phyloP scores from a whole-genome alignment of 2,329 filamentous ascomycete species.

The Microcyclosporella mali region DNA sequence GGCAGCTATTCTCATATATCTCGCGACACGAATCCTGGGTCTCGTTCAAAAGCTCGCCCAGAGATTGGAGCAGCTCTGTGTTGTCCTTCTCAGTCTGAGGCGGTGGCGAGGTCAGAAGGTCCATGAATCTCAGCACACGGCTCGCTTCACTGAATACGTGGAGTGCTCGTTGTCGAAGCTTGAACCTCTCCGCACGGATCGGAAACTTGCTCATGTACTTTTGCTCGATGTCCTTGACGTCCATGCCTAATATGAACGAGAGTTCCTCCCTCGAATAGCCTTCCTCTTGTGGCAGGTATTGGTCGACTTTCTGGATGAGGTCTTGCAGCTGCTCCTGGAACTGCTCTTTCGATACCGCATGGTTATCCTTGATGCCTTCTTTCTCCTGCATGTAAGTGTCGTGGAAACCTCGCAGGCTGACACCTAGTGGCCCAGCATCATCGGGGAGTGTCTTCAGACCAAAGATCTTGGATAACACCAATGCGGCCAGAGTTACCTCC shows the following conservation, averaged over 20 bases:
- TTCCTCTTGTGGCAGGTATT: slow-evolving; percentile 67
- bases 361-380: slow-evolving; percentile 43
- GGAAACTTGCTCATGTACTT: slow-evolving; percentile 84
- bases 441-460: slow-evolving; percentile 58
- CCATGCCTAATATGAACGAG: slow-evolving; percentile 61
- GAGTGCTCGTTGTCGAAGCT: slow-evolving; percentile 76
- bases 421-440: slow-evolving; percentile 76
- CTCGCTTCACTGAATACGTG: slow-evolving; percentile 89
- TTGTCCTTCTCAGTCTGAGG: slow-evolving; percentile 46
- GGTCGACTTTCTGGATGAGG: slow-evolving; percentile 62
- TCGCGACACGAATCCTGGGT: slow-evolving; percentile 85
- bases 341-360: slow-evolving; percentile 39
- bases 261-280: slow-evolving; percentile 89
- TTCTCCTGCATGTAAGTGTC: slow-evolving; percentile 64
- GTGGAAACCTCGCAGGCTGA: slow-evolving; percentile 81
- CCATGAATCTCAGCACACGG: slow-evolving; percentile 77
- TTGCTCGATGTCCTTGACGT: slow-evolving; percentile 64
- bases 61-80: slow-evolving; percentile 61
- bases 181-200: slow-evolving; percentile 80
- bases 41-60: slow-evolving; percentile 80
- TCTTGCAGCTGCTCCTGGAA: slow-evolving; percentile 62
- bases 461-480: slow-evolving; percentile 56
- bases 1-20: slow-evolving; percentile 84
- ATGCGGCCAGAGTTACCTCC: slow-evolving; percentile 83
- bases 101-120: slow-evolving; percentile 54